These are phyloP conservation scores for Ziziphus jujuba DNA, from an alignment of 306 rosid species.

Conservation along the genomic window DNA sequence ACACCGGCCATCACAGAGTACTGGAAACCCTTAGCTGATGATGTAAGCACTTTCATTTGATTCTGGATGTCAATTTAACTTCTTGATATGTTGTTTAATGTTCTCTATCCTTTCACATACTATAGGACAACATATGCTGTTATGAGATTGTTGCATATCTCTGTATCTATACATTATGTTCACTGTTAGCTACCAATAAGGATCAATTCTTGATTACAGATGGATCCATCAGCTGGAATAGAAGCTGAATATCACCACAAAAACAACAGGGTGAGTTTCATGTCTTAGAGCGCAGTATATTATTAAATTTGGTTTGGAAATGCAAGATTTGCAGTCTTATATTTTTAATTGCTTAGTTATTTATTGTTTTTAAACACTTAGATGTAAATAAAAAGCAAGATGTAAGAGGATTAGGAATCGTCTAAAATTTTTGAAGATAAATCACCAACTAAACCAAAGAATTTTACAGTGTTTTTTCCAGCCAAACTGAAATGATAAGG, in stretches of 20 bases:
- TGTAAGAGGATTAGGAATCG: too few relatives aligned
- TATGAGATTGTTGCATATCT: too few relatives aligned
- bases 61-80: constrained; percentile 18
- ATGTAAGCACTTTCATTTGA: constrained; percentile 55
- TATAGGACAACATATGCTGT: too few relatives aligned
- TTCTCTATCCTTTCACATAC: constrained; percentile 7
- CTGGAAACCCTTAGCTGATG: constrained; percentile 96
- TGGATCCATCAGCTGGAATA: constrained; percentile 88
- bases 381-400: too few relatives aligned
- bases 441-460: too few relatives aligned
- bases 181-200: constrained; percentile 13
- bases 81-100: neutral
- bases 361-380: too few relatives aligned
- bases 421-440: too few relatives aligned
- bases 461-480: too few relatives aligned
- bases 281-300: constrained; percentile 11
- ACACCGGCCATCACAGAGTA: constrained; percentile 88
- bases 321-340: neutral
- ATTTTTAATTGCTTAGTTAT: neutral
- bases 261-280: constrained; percentile 62
- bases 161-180: neutral
- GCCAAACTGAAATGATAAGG: too few relatives aligned
- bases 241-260: constrained; percentile 93
- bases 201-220: constrained; percentile 50
- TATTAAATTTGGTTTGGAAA: neutral